Evolutionary conservation across 306 rosid species (phyloP).

Genomic region (Fagus crenata): DNA sequence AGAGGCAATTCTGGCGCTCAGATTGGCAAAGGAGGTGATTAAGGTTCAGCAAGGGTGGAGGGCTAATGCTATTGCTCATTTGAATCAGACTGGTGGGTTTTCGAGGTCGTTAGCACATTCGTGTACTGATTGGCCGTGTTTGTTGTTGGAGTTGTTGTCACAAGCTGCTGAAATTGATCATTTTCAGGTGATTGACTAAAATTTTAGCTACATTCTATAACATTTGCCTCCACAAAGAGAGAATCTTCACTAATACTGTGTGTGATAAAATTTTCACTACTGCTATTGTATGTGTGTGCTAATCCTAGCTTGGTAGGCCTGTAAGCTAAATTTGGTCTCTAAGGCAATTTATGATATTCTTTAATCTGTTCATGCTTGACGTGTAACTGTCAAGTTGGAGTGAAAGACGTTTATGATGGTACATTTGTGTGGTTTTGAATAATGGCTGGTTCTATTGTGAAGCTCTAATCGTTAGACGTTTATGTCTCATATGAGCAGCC

Average conservation of each 20-base stretch:
- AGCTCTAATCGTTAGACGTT: conserved; percentile 34
- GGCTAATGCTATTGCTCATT: conserved; percentile 64
- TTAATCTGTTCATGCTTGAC: neutral
- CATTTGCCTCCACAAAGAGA: neutral
- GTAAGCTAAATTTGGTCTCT: neutral
- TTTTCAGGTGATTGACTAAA: conserved; percentile 66
- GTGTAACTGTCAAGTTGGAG: neutral
- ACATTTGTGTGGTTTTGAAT: neutral
- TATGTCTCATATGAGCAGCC: conserved; percentile 58
- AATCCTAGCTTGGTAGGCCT: neutral
- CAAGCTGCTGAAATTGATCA: conserved; percentile 85
- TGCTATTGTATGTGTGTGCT: neutral
- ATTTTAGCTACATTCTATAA: neutral
- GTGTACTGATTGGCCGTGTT: conserved; percentile 87
- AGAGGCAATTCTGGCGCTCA: conserved; percentile 72
- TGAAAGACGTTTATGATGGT: neutral
- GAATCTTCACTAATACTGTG: neutral
- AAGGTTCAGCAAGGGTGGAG: conserved; percentile 66
- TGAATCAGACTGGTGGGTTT: conserved; percentile 56
- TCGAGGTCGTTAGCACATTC: conserved; percentile 76
- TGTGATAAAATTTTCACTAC: neutral
- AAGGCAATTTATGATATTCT: neutral
- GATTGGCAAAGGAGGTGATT: conserved; percentile 76
- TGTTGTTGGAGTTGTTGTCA: conserved; percentile 81
- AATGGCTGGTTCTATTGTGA: conserved; percentile 6